Evolutionary conservation across 108 stramenopile genomes (phyloP), one percentile per base, ranked within the genome.

Genomic region (Nitzschia sp.): DNA sequence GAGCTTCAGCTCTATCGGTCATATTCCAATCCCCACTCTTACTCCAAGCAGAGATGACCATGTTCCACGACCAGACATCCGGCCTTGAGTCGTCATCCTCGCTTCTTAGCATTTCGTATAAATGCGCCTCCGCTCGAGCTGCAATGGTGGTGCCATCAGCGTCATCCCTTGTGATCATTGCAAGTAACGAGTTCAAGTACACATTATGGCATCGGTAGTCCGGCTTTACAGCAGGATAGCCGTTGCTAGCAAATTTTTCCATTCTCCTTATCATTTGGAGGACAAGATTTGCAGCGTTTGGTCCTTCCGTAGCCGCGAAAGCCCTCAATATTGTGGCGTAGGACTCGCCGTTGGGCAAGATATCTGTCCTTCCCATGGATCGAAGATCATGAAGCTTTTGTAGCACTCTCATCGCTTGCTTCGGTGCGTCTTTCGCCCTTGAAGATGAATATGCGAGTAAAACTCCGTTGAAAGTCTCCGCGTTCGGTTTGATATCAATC

Each of bases 41-140:
- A 34, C 66, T 68, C 75, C 75, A 75, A 34, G 53, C 59, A 1
- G 56, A 17, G 28, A 75, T 48, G 6, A 68, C 75, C 46, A 60
- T 23, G 31, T 75, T 67, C 9, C 45, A 69, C 25, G 58, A 56
- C 54, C 55, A 33, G 33, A 28, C 15, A 47, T 75, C 66, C 13
- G 75, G 75, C 27, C 60, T 27, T 1, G 55, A 36, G 29, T 54
- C 58, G 0, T 45, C 32, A 36, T 75, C 19, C 6, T 58, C 23
- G 31, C 56, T 31, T 29, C 26, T 24, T 9, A 61, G 34, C 60
- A 75, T 62, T 23, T 62, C 46, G 17, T 26, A 48, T 27, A 75
- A 53, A 29, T 75, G 45, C 36, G 24, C 47, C 28, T 75, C 75
- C 8, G 67, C 75, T 29, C 51, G 28, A 15, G 29, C 29, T 1